Base-by-base conservation (phyloP, 495 filamentous ascomycete genomes). In the Usnea hakonensis region DNA sequence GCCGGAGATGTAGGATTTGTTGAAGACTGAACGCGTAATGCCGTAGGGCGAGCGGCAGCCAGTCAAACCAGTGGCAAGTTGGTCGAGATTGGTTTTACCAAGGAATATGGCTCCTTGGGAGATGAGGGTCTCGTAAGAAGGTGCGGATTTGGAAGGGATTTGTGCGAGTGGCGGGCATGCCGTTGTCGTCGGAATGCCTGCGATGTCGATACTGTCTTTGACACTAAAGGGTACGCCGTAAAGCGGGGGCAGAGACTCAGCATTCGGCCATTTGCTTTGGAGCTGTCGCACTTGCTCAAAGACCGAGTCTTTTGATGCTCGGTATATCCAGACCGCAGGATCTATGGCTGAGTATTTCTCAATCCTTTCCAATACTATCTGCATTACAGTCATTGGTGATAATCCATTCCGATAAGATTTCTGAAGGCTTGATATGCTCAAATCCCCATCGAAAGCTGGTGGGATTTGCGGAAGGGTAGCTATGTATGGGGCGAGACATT, bases 81-180 rank as follows among this genome's bases (percentile, higher is more conserved):
- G 85, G 70, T 88, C 85, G 30, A 88, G 76, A 65, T 88, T 87
- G 14, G 79, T 77, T 66, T 88, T 88, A 28, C 85, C 85, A 54
- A 88, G 75, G 43, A 84, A 81, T 37, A 88, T 69, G 1, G 80
- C 85, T 1, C 85, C 85, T 37, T 72, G 67, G 1, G 70, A 68
- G 26, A 73, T 67, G 3, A 78, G 61, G 4, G 28, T 69, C 13
- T 71, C 68, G 59, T 76, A 75, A 32, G 77, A 64, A 19, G 66
- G 58, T 1, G 78, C 71, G 36, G 74, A 76, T 13, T 60, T 57
- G 16, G 73, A 70, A 10, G 83, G 76, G 0, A 74, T 75, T 58
- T 82, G 78, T 7, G 81, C 71, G 21, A 84, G 79, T 11, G 74
- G 73, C 10, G 78, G 77, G 60, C 84, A 86, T 8, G 82, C 83